Conservation (phyloP, 495 filamentous ascomycete species). For the Aspergillus homomorphus region DNA sequence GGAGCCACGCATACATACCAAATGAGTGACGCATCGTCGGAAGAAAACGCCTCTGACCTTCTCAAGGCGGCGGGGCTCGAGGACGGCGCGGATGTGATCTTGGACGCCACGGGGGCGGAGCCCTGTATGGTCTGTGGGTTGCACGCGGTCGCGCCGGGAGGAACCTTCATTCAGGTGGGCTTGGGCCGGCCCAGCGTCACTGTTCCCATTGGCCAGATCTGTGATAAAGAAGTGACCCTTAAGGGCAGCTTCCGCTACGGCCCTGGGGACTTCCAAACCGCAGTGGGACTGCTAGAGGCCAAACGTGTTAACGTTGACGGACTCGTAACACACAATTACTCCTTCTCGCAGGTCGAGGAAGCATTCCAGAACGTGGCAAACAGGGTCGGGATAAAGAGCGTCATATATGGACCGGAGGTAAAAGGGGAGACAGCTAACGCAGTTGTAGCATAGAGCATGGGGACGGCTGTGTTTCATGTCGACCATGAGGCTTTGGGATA, state of each 20-base stretch:
- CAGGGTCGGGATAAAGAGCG: slow-evolving; percentile 27
- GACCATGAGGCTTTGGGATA: not conserved
- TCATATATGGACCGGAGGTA: slow-evolving; percentile 31
- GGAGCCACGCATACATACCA: slow-evolving; percentile 63
- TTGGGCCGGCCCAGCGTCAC: slow-evolving; percentile 74
- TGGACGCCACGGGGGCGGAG: slow-evolving; percentile 83
- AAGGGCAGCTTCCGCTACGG: slow-evolving; percentile 83
- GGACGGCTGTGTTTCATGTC: not conserved
- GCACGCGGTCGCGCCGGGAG: slow-evolving; percentile 66
- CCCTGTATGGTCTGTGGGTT: slow-evolving; percentile 71
- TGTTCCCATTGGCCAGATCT: slow-evolving; percentile 79
- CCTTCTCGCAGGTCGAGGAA: slow-evolving; percentile 19
- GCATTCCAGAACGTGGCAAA: slow-evolving; percentile 24
- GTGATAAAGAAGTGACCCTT: slow-evolving; percentile 76
- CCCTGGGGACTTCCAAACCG: slow-evolving; percentile 75
- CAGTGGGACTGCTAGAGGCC: slow-evolving; percentile 60
- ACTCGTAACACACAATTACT: slow-evolving; percentile 55
- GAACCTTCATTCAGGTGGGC: slow-evolving; percentile 81
- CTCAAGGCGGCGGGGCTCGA: slow-evolving; percentile 20
- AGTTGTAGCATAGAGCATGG: slow-evolving; percentile 4
- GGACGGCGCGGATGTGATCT: slow-evolving; percentile 68
- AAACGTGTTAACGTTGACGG: slow-evolving; percentile 66
- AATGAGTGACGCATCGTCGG: slow-evolving; percentile 32
- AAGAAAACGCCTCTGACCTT: slow-evolving; percentile 35
- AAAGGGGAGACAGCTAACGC: slow-evolving; percentile 20